These are phyloP conservation scores for Verticillium klebahnii DNA, from an alignment of 2,329 filamentous ascomycete genomes.

Conservation along the genomic window DNA sequence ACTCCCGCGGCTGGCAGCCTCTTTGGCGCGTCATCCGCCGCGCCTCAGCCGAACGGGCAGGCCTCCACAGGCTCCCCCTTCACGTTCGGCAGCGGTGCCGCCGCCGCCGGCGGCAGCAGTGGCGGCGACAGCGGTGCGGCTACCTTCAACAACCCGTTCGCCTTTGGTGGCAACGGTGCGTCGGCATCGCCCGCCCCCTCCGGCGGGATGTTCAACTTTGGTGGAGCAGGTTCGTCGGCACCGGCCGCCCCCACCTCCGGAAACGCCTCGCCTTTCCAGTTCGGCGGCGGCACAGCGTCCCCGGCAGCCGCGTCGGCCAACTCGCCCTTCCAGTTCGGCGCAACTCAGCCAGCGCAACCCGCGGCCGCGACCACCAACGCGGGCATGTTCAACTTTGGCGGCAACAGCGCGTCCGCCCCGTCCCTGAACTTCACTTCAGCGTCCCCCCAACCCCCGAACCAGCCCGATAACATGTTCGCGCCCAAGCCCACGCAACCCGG, in stretches of 20 bases:
- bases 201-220: slow-evolving; percentile 33
- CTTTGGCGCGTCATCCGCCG: slow-evolving; percentile 8
- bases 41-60: slow-evolving; percentile 8
- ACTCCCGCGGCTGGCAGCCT: slow-evolving; percentile 10
- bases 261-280: slow-evolving; percentile 28
- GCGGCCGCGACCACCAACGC: background rate
- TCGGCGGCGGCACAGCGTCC: slow-evolving; percentile 25
- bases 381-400: slow-evolving; percentile 6
- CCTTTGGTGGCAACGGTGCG: slow-evolving; percentile 19
- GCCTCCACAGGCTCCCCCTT: slow-evolving; percentile 19
- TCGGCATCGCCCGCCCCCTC: slow-evolving; percentile 16
- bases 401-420: slow-evolving; percentile 5
- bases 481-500: slow-evolving; percentile 14
- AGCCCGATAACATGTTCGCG: slow-evolving; percentile 12
- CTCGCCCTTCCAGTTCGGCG: slow-evolving; percentile 13
- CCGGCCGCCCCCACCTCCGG: slow-evolving; percentile 9
- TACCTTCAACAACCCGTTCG: slow-evolving; percentile 36
- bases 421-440: background rate
- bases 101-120: slow-evolving; percentile 6
- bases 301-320: slow-evolving; percentile 4
- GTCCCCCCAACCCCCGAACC: slow-evolving; percentile 7
- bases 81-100: slow-evolving; percentile 16
- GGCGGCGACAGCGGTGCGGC: slow-evolving; percentile 3
- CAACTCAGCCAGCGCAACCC: background rate
- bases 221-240: slow-evolving; percentile 14